Evolutionary conservation across 148 eudicot species (phyloP).

Genomic region (Talinum fruticosum): DNA sequence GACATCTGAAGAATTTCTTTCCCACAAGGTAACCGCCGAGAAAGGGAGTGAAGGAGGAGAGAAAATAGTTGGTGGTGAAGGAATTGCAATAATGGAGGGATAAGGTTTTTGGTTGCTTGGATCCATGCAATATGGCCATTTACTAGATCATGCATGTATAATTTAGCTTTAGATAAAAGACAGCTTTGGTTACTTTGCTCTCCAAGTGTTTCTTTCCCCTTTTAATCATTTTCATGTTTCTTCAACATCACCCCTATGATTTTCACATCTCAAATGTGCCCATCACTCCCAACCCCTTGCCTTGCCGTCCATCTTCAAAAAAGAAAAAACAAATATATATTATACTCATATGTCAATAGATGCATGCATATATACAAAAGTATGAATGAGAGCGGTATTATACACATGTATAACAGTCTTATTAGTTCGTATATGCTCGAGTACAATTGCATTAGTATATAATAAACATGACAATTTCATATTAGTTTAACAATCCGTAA

Average conservation of each 20-base stretch:
- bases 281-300: background rate
- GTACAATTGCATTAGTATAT: too few relatives aligned
- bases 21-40: background rate
- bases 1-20: too few relatives aligned
- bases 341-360: too few relatives aligned
- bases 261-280: background rate
- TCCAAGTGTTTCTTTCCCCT: conserved; percentile 1
- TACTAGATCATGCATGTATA: background rate
- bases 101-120: background rate
- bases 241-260: conserved; percentile 4
- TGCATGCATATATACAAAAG: too few relatives aligned
- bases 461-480: too few relatives aligned
- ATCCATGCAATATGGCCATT: background rate
- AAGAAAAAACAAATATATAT: background rate
- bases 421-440: too few relatives aligned
- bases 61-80: background rate
- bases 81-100: background rate
- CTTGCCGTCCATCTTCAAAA: background rate
- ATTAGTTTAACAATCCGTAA: too few relatives aligned
- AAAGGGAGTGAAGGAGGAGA: background rate
- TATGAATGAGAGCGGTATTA: too few relatives aligned
- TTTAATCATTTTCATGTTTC: conserved; percentile 6
- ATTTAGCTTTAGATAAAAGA: background rate
- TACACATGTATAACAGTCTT: too few relatives aligned
- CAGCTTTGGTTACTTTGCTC: background rate